phyloP scores from a whole-genome alignment of 1,284 basidiomycete species.

The Rhodotorula sp. region DNA sequence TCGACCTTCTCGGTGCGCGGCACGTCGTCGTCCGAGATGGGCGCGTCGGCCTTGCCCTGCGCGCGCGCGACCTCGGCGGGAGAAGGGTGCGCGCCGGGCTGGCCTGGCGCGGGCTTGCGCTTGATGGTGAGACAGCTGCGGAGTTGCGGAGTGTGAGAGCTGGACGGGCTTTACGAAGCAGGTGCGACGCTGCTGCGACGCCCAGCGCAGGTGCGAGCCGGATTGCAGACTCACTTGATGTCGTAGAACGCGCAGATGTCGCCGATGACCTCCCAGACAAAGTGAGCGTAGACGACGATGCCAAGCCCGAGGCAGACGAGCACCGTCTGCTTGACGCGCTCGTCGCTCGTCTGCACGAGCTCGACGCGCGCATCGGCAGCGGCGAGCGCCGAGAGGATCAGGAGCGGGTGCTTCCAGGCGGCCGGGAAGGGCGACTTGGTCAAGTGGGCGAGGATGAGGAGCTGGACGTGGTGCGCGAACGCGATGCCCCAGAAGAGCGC shows the following conservation, averaged over 20 bases:
- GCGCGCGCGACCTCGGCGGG: conserved; percentile 19
- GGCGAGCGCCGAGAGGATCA: conserved; percentile 76
- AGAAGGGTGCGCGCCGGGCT: conserved; percentile 3
- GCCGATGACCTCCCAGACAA: conserved; percentile 44
- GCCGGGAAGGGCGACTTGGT: conserved; percentile 77
- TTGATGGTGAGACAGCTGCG: conserved; percentile 44
- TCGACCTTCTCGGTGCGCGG: conserved; percentile 8
- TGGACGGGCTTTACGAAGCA: background rate
- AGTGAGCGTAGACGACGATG: conserved; percentile 42
- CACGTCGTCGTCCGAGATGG: conserved; percentile 3
- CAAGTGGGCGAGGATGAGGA: conserved; percentile 91
- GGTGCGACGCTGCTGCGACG: background rate
- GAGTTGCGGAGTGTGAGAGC: background rate
- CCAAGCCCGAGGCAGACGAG: conserved; percentile 35
- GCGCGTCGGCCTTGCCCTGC: conserved; percentile 14
- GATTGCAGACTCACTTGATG: conserved; percentile 40
- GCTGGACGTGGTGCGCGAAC: conserved; percentile 67
- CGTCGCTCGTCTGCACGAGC: conserved; percentile 29
- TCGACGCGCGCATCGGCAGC: conserved; percentile 73
- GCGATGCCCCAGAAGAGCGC: conserved; percentile 72
- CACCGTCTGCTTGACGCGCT: conserved; percentile 27
- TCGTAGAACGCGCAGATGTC: conserved; percentile 46
- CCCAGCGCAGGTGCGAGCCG: background rate
- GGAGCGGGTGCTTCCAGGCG: conserved; percentile 66
- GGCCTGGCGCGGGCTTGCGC: conserved; percentile 11